phyloP scores from a whole-genome alignment of 2,329 filamentous ascomycete genomes.

The Penicillium sp. region DNA sequence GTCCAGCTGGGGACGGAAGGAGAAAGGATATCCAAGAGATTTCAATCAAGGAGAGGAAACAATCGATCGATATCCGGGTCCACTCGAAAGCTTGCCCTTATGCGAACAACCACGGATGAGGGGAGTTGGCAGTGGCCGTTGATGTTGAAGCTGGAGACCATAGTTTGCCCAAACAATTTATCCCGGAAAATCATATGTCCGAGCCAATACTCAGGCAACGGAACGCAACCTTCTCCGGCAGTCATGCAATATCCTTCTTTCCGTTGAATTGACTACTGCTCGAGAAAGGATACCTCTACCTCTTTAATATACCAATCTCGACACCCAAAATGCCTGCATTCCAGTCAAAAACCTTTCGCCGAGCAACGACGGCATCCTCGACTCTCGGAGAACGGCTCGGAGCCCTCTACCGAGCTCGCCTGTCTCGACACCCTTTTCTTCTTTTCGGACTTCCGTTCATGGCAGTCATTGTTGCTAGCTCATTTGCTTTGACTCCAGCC shows the following conservation, averaged over 20 bases:
- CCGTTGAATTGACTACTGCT: too few relatives aligned
- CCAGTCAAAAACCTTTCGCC: slow-evolving; percentile 71
- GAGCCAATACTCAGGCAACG: too few relatives aligned
- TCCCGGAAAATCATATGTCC: slow-evolving; percentile 27
- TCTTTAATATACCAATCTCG: too few relatives aligned
- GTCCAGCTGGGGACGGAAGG: not conserved
- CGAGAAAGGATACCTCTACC: too few relatives aligned
- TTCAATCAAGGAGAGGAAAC: not conserved
- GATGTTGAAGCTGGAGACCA: slow-evolving; percentile 5
- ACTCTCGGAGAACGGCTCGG: slow-evolving; percentile 71
- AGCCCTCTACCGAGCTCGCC: slow-evolving; percentile 73
- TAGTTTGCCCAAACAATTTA: slow-evolving; percentile 27
- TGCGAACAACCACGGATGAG: not conserved
- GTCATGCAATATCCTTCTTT: too few relatives aligned
- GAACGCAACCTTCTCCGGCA: slow-evolving; percentile 20
- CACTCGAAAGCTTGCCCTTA: not conserved
- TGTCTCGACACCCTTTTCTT: slow-evolving; percentile 82
- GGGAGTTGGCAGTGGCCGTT: not conserved
- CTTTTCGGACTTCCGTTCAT: slow-evolving; percentile 95
- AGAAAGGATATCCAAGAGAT: not conserved
- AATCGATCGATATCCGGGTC: not conserved
- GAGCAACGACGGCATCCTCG: slow-evolving; percentile 51
- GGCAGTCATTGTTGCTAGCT: slow-evolving; percentile 83
- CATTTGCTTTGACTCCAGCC: slow-evolving; percentile 91
- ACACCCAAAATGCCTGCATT: slow-evolving; percentile 69